Evolutionary conservation across 495 filamentous ascomycete genomes (phyloP).

Genomic region (Talaromyces adpressus): DNA sequence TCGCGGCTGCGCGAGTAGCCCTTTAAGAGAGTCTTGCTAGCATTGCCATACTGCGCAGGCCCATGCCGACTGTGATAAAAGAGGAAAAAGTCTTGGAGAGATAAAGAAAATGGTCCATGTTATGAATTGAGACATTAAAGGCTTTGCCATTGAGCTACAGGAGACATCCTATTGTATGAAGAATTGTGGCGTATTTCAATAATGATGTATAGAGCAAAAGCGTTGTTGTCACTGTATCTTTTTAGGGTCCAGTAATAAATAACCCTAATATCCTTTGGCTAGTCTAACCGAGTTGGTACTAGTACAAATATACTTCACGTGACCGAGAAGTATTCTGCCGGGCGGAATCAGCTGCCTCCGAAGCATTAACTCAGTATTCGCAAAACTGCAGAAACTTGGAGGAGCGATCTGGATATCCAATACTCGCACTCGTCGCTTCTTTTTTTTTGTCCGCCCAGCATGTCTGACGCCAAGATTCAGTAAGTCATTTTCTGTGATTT

Average conservation of each 20-base stretch:
- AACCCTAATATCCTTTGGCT: not conserved
- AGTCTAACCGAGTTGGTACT: not conserved
- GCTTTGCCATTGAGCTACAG: too few species aligned
- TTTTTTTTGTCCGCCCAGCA: conserved; percentile 28
- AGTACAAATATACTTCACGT: not conserved
- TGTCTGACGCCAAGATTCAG: conserved; percentile 77
- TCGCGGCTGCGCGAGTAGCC: too few species aligned
- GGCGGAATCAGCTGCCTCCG: not conserved
- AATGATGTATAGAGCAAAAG: too few species aligned
- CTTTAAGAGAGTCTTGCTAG: too few species aligned
- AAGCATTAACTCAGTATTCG: not conserved
- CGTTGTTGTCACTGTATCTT: too few species aligned
- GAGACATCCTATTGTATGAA: too few species aligned
- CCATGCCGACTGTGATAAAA: too few species aligned
- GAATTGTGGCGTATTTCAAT: too few species aligned
- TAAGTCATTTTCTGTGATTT: conserved; percentile 34
- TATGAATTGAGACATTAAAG: too few species aligned
- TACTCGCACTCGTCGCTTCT: not conserved
- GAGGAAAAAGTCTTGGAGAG: too few species aligned
- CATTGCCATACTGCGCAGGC: too few species aligned
- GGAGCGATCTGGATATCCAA: not conserved
- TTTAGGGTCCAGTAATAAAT: not conserved
- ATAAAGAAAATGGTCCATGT: too few species aligned
- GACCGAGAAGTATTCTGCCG: conserved; percentile 4
- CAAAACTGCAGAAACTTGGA: not conserved